Base-by-base conservation (phyloP, 352 stramenopile genomes). In the Phytophthora boehmeriae region DNA sequence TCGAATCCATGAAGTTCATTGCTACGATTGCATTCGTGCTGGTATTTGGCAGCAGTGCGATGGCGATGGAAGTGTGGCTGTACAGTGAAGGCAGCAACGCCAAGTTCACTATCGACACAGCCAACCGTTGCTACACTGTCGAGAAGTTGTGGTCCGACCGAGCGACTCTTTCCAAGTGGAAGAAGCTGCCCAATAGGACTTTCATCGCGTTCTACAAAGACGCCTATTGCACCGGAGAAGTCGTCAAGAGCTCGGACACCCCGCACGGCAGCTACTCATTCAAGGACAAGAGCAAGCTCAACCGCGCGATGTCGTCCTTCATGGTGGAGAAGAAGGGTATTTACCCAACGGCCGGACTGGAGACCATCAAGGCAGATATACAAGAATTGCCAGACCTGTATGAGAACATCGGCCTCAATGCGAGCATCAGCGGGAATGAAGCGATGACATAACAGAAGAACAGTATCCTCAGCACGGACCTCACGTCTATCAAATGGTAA, bases 141-240 rank as follows among this genome's bases (percentile, higher is more conserved):
- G 17, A 65, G 49, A 32, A 55, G n/a, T 41, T 52, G 54, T 70
- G 61, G 61, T 43, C 51, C 35, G 61, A 70, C 43, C 47, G 54
- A 27, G 54, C 54, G 19, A 49, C 57, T 16, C 48, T 34, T 47
- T 17, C 61, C 6, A 57, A 35, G 48, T 70, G 54, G 61, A 56
- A 65, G 48, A 56, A 59, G 11, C 45, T 65, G 35, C 34, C 47
- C 10, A 51, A 60, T 23, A 17, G 19, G 17, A 52, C 14, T 13
- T 41, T 25, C 4, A 46, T 70, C 1, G 20, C 52, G 25, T 65
- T 70, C 44, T 65, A 65, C 23, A 30, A 65, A 35, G 11, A 61
- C 38, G 32, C 28, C 39, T 1, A 11, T 1, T 70, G 61, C 28
- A 27, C 20, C 5, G 51, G 42, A 2, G 22, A 35, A n/a, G 56